Conservation (phyloP, 2,329 filamentous ascomycete species). For the Lithohypha guttulata region DNA sequence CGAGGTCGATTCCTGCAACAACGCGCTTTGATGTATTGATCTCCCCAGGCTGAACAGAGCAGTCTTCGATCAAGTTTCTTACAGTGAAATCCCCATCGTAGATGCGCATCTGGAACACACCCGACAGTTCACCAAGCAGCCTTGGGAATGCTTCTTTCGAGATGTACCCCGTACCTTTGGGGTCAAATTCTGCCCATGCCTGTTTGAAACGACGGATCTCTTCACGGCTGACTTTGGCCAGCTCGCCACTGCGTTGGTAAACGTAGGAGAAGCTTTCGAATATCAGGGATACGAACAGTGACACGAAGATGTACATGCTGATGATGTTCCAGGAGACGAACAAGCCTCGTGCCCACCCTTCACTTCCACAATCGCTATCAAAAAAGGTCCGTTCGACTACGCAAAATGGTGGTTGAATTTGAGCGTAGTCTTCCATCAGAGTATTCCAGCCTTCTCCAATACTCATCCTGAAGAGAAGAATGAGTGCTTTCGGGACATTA, state of each 20-base stretch:
- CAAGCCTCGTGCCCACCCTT: constrained; percentile 72
- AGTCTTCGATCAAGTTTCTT: constrained; percentile 73
- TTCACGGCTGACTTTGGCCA: constrained; percentile 79
- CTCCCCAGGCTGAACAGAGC: constrained; percentile 48
- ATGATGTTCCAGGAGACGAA: constrained; percentile 98
- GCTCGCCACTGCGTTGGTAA: constrained; percentile 89
- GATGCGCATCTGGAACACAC: constrained; percentile 93
- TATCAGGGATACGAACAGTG: constrained; percentile 93
- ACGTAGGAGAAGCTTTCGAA: constrained; percentile 99
- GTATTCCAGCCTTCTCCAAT: constrained; percentile 94
- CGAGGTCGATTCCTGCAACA: constrained; percentile 55
- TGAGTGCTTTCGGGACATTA: constrained; percentile 84
- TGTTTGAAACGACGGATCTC: constrained; percentile 96
- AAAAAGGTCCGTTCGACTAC: constrained; percentile 63
- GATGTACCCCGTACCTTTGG: constrained; percentile 82
- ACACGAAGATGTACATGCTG: constrained; percentile 99
- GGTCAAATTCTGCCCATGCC: constrained; percentile 93
- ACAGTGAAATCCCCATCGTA: constrained; percentile 88
- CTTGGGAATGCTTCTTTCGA: constrained; percentile 80
- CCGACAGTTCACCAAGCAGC: constrained; percentile 81
- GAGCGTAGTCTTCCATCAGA: constrained; percentile 91
- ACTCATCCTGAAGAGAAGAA: constrained; percentile 86
- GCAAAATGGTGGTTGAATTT: constrained; percentile 68
- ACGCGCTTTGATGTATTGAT: constrained; percentile 33
- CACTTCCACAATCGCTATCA: constrained; percentile 83